phyloP scores from a whole-genome alignment of 352 stramenopile genomes.

The Phytophthora idaei region DNA sequence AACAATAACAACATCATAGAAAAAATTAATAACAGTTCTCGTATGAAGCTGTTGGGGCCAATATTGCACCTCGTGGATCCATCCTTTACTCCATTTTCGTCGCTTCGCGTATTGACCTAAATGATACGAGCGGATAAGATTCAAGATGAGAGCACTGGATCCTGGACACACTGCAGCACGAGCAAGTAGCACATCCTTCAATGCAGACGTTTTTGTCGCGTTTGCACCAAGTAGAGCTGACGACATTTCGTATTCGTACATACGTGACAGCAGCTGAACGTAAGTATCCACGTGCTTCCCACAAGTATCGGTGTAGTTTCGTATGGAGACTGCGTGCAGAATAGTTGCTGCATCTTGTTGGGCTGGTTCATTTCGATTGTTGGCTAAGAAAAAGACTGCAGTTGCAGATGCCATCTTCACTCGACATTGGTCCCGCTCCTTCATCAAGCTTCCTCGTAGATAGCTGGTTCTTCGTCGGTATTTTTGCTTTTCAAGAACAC shows the following conservation, averaged over 20 bases:
- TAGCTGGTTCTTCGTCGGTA: slow-evolving; percentile 57
- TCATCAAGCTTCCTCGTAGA: slow-evolving; percentile 55
- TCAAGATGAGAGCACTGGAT: slow-evolving; percentile 67
- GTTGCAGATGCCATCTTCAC: slow-evolving; percentile 51
- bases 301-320: slow-evolving; percentile 62
- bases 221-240: slow-evolving; percentile 55
- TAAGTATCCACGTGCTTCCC: slow-evolving; percentile 61
- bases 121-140: slow-evolving; percentile 64
- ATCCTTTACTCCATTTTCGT: slow-evolving; percentile 40
- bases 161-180: slow-evolving; percentile 60
- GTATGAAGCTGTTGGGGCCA: neutral
- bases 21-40: neutral
- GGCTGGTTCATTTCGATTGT: slow-evolving; percentile 36
- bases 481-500: slow-evolving; percentile 50
- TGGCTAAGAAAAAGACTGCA: slow-evolving; percentile 69
- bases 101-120: slow-evolving; percentile 45
- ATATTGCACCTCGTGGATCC: slow-evolving; percentile 64
- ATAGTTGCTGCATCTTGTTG: slow-evolving; percentile 64
- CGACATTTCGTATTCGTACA: slow-evolving; percentile 54
- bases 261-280: slow-evolving; percentile 51
- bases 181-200: slow-evolving; percentile 64
- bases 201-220: slow-evolving; percentile 43
- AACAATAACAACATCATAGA: neutral
- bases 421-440: slow-evolving; percentile 51
- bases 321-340: slow-evolving; percentile 60